Evolutionary conservation across 2,329 filamentous ascomycete genomes (phyloP).

Genomic region (Moelleriella libera): DNA sequence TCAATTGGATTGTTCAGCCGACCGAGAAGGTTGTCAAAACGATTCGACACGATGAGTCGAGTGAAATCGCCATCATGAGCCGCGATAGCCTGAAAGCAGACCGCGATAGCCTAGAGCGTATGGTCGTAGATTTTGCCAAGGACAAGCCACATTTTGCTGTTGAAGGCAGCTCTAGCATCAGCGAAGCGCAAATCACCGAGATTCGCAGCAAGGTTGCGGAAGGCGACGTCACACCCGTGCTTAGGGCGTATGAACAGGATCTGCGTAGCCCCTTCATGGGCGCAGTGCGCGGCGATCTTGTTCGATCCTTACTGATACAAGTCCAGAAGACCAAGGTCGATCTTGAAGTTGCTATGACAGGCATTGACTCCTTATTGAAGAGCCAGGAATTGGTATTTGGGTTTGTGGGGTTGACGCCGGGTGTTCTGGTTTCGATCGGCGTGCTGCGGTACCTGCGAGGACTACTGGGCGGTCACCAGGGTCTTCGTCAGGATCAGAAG

Average conservation of each 20-base stretch:
- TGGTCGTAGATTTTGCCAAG: slow-evolving; percentile 92
- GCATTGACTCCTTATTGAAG: slow-evolving; percentile 86
- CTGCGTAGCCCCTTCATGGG: slow-evolving; percentile 70
- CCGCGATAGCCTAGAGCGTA: slow-evolving; percentile 81
- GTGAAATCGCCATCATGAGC: slow-evolving; percentile 94
- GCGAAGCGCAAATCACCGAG: slow-evolving; percentile 54
- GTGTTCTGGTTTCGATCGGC: slow-evolving; percentile 75
- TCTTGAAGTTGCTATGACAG: slow-evolving; percentile 87
- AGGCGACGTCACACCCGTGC: slow-evolving; percentile 83
- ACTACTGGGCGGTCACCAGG: slow-evolving; percentile 55
- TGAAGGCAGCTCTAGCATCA: slow-evolving; percentile 32
- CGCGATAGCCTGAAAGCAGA: slow-evolving; percentile 83
- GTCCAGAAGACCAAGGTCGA: slow-evolving; percentile 99
- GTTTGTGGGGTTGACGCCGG: slow-evolving; percentile 89
- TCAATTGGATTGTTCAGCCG: slow-evolving; percentile 90
- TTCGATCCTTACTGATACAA: slow-evolving; percentile 85
- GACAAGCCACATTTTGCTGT: slow-evolving; percentile 58
- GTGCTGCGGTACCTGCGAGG: slow-evolving; percentile 56
- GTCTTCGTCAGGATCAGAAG: slow-evolving; percentile 48
- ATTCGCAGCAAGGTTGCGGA: slow-evolving; percentile 73
- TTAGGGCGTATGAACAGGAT: slow-evolving; percentile 84
- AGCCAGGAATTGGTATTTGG: slow-evolving; percentile 96
- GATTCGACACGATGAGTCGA: slow-evolving; percentile 82
- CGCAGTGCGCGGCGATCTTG: slow-evolving; percentile 71
- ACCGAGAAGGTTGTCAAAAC: slow-evolving; percentile 72